Conservation (phyloP, 2,329 filamentous ascomycete species). For the Phoma sp. region DNA sequence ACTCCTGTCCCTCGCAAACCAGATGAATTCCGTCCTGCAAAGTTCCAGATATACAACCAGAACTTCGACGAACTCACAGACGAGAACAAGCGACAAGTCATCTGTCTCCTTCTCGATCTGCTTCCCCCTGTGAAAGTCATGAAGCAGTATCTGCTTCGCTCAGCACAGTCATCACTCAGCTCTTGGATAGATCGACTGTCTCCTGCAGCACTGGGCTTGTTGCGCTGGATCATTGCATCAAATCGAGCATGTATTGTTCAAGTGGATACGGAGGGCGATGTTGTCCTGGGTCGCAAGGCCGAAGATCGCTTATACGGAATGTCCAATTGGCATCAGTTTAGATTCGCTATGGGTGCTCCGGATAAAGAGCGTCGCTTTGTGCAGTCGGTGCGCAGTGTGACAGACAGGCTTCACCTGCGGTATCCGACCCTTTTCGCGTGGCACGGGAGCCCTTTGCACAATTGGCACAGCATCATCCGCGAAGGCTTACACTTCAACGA, state of each 20-base stretch:
- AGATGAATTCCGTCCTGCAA: constrained; percentile 40
- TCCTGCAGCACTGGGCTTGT: constrained; percentile 68
- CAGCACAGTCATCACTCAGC: constrained; percentile 48
- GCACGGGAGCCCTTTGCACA: constrained; percentile 77
- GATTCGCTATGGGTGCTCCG: constrained; percentile 87
- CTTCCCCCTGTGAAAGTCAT: constrained; percentile 69
- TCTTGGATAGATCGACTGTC: constrained; percentile 67
- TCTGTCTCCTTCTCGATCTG: constrained; percentile 61
- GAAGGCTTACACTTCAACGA: constrained; percentile 77
- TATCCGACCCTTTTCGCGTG: constrained; percentile 81
- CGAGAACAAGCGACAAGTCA: constrained; percentile 55
- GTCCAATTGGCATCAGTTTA: constrained; percentile 75
- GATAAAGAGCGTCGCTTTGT: constrained; percentile 83
- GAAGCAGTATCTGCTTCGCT: constrained; percentile 54
- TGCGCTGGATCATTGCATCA: constrained; percentile 89
- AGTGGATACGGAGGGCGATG: constrained; percentile 57
- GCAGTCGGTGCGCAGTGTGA: constrained; percentile 61
- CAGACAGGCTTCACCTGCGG: constrained; percentile 47
- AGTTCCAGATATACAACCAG: constrained; percentile 56
- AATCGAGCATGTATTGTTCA: constrained; percentile 87
- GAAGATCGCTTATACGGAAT: constrained; percentile 68
- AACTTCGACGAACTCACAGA: constrained; percentile 63
- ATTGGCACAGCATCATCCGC: constrained; percentile 91
- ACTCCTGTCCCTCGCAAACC: not conserved
- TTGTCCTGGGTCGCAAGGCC: constrained; percentile 35